Conservation (phyloP, 2,329 filamentous ascomycete species). For the Cephalotrichum gorgonifer region DNA sequence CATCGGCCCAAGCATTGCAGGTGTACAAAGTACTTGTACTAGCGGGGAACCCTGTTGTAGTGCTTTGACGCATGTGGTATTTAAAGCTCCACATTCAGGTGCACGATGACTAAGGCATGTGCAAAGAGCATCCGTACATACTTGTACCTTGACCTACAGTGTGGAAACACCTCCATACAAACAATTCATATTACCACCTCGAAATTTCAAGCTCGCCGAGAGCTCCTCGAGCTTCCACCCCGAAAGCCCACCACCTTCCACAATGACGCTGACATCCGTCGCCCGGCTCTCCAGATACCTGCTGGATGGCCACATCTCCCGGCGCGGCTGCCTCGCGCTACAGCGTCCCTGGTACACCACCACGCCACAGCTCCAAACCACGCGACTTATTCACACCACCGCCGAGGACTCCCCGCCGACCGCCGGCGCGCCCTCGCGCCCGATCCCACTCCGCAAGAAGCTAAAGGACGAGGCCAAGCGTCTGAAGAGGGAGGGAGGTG, state of each 20-base stretch:
- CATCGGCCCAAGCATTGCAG: background rate
- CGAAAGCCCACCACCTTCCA: background rate
- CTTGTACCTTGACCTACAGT: no score
- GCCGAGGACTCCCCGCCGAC: conserved; percentile 11
- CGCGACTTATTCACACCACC: conserved; percentile 20
- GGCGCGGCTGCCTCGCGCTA: conserved; percentile 24
- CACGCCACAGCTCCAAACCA: conserved; percentile 9
- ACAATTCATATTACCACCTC: no score
- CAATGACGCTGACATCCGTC: background rate
- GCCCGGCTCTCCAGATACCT: conserved; percentile 36
- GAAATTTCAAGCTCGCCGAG: background rate
- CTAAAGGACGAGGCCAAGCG: conserved; percentile 62
- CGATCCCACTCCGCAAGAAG: conserved; percentile 56
- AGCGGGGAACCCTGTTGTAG: background rate
- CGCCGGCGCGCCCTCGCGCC: conserved; percentile 10
- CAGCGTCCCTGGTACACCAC: background rate
- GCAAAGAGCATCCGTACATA: no score
- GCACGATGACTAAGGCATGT: no score
- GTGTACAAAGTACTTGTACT: background rate
- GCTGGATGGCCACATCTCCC: conserved; percentile 31
- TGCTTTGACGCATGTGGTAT: no score
- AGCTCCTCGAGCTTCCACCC: background rate
- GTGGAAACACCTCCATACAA: no score
- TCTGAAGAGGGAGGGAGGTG: conserved; percentile 52
- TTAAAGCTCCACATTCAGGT: no score